These are phyloP conservation scores for Dioszegia hungarica DNA, from an alignment of 768 basidiomycete species.

Conservation along the genomic window DNA sequence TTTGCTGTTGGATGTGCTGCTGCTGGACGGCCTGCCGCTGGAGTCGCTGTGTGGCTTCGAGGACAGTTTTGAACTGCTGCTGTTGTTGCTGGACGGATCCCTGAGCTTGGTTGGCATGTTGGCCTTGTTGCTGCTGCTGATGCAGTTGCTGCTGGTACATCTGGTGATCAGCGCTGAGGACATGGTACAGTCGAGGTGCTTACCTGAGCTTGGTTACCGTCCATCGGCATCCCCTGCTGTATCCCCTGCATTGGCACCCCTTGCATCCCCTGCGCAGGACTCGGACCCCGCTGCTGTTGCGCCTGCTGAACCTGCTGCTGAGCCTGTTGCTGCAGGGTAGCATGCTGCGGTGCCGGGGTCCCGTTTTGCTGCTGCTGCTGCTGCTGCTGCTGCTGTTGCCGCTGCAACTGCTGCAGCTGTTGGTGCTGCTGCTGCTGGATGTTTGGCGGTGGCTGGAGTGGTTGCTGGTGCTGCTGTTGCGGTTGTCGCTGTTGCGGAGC, in stretches of 20 bases:
- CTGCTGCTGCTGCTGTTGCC: conserved; percentile 2
- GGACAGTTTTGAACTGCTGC: background rate
- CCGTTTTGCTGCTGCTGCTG: conserved; percentile 4
- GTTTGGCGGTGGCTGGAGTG: background rate
- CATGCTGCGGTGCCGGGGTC: conserved; percentile 1
- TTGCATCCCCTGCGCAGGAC: background rate
- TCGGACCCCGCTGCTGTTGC: conserved; percentile 4
- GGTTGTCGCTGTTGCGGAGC: background rate
- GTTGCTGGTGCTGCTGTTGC: conserved; percentile 1
- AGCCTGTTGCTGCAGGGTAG: background rate
- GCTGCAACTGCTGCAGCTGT: background rate
- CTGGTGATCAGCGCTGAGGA: too few species aligned
- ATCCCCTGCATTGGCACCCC: conserved; percentile 1
- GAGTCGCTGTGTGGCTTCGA: background rate
- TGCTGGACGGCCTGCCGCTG: background rate
- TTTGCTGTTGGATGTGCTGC: conserved; percentile 11
- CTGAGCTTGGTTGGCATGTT: too few species aligned
- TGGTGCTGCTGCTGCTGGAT: background rate
- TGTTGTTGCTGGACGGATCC: background rate
- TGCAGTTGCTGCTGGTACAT: conserved; percentile 11
- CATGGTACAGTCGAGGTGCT: too few species aligned
- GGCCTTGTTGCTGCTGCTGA: conserved; percentile 1
- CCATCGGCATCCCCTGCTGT: too few species aligned
- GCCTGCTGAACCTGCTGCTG: conserved; percentile 5
- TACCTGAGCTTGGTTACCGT: conserved; percentile 1